phyloP scores from a whole-genome alignment of 2,329 filamentous ascomycete genomes.

The Trichoderma simmonsii region DNA sequence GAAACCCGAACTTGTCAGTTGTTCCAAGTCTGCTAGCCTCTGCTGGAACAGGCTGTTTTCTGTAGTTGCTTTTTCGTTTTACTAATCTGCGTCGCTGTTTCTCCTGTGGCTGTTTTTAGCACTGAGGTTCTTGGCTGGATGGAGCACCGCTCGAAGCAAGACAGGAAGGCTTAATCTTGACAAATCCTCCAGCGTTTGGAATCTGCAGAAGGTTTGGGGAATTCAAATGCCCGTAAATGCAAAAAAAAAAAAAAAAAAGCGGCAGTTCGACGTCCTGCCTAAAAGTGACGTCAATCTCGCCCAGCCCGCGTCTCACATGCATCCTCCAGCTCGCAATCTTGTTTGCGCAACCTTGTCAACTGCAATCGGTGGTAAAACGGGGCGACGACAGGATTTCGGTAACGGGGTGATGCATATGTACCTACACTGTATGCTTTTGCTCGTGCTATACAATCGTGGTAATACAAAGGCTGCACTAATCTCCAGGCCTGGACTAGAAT shows the following conservation, averaged over 20 bases:
- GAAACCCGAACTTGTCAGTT: background rate
- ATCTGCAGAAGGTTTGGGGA: background rate
- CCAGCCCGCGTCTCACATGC: background rate
- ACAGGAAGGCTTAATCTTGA: background rate
- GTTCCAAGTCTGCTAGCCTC: background rate
- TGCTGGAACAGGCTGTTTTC: background rate
- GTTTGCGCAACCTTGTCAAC: background rate
- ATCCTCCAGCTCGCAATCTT: background rate
- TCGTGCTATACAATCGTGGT: background rate
- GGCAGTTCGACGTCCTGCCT: background rate
- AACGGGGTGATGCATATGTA: background rate
- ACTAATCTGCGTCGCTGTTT: background rate
- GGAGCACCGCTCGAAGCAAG: background rate
- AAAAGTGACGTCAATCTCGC: constrained; percentile 1
- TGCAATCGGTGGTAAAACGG: background rate
- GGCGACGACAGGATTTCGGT: background rate
- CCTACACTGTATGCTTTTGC: background rate
- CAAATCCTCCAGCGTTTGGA: background rate
- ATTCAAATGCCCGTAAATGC: background rate
- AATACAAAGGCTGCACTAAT: background rate
- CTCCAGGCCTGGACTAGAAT: background rate
- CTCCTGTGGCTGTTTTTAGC: background rate
- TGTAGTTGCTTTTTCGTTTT: background rate
- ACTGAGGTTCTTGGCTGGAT: background rate
- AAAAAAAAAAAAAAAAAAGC: background rate